Base-by-base conservation (phyloP, 2,329 filamentous ascomycete species). In the Westerdykella aurantiaca region DNA sequence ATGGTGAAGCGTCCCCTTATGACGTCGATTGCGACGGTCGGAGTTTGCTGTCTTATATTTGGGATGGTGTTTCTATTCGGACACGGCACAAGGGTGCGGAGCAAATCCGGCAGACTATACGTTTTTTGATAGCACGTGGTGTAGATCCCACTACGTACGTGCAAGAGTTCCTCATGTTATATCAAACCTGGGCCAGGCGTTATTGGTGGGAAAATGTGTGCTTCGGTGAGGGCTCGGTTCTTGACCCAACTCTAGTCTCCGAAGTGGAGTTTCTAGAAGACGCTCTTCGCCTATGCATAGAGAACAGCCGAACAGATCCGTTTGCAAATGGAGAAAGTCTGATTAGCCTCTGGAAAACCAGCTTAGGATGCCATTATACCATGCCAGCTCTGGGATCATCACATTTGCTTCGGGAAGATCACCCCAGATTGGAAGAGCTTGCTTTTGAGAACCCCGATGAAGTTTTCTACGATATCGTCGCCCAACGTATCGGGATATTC, bases 391-490 rank as follows among this genome's bases (percentile, higher is more conserved):
- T 47, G 13, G 45, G 44, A 14, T 14, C 23, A 9, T 31, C 41
- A 3, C 44, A 44, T 34, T 16, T 47, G 21, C 41, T 44, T 29
- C 45, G 41, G 13, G 41, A 44, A 10, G 31, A 39, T 11, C 41
- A 6, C 6, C 6, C 17, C 6, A 41, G 45, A 3, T 38, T 47
- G 17, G 41, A 47, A 6, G 41, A 47, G 9, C 17, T 44, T 7
- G 38, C 41, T 5, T 47, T 38, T 21, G 45, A 47, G 23, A 35
- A 29, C 16, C 45, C 45, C n/a, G 38, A 47, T n/a, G 14, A 34
- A 29, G 35, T 46, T 3, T 42, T 46, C 34, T 14, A 14, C 7
- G 44, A 46, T 33, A 17, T 46, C n/a, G 25, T 37, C 16, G 23
- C 11, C 2, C 2, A 10, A 12, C 9, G 11, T 7, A 21, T 2